Evolutionary conservation across 257 asterid species (phyloP).

Genomic region (Nyctanthes arbortristis): DNA sequence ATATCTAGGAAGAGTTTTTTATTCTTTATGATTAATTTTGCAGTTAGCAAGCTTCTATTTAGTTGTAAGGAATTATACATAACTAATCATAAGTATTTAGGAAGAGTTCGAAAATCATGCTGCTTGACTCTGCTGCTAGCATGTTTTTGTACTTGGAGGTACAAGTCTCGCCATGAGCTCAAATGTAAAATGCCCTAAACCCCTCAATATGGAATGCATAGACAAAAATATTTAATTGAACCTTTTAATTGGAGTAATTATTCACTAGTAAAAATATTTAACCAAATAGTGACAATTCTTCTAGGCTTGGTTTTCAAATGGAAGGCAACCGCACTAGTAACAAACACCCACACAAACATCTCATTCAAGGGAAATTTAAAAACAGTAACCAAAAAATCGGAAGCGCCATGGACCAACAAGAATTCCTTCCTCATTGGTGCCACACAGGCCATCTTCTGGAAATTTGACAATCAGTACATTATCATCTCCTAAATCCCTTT

Average conservation of each 20-base stretch:
- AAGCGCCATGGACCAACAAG: constrained; percentile 69
- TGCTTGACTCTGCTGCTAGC: background rate
- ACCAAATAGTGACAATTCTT: background rate
- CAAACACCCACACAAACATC: too few species aligned
- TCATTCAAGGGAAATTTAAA: background rate
- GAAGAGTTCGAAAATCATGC: too few species aligned
- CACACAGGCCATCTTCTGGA: constrained; percentile 30
- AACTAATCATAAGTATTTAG: too few species aligned
- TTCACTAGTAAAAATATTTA: background rate
- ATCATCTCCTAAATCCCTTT: constrained; percentile 69
- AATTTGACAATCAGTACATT: constrained; percentile 68
- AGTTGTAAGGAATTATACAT: too few species aligned
- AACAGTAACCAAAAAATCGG: constrained; percentile 65
- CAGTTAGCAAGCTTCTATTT: too few species aligned
- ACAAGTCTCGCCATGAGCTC: background rate
- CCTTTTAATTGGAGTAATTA: too few species aligned
- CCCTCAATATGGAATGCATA: too few species aligned
- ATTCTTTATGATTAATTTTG: too few species aligned
- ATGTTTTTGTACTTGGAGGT: background rate
- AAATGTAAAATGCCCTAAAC: too few species aligned
- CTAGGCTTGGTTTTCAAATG: background rate
- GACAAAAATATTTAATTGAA: too few species aligned
- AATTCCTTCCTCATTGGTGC: constrained; percentile 50
- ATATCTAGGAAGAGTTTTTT: background rate
- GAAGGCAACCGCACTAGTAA: background rate